Evolutionary conservation across 495 filamentous ascomycete genomes (phyloP).

Genomic region (Lentithecium fluviatile): DNA sequence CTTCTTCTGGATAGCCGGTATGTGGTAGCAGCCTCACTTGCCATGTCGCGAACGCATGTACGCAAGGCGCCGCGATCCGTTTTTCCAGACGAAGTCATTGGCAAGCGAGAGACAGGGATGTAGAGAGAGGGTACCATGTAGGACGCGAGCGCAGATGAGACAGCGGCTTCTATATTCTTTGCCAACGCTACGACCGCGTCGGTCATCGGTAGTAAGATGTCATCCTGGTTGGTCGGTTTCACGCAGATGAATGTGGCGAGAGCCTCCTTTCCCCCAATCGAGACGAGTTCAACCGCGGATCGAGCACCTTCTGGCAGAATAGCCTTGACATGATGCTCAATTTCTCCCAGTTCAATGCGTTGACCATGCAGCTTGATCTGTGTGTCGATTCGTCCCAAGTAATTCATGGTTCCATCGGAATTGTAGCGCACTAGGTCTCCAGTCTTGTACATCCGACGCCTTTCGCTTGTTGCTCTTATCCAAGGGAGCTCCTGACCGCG

Average conservation of each 20-base stretch:
- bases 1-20: too few species aligned
- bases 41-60: neutral
- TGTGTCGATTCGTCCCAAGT: slow-evolving; percentile 47
- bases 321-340: slow-evolving; percentile 39
- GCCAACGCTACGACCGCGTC: slow-evolving; percentile 9
- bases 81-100: slow-evolving; percentile 22
- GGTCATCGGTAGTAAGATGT: slow-evolving; percentile 9
- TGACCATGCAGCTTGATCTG: slow-evolving; percentile 53
- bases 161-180: slow-evolving; percentile 16
- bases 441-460: slow-evolving; percentile 41
- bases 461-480: slow-evolving; percentile 4
- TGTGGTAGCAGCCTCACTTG: too few species aligned
- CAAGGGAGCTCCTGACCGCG: neutral
- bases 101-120: slow-evolving; percentile 21
- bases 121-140: slow-evolving; percentile 31
- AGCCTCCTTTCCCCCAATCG: slow-evolving; percentile 44
- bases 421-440: slow-evolving; percentile 44
- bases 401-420: slow-evolving; percentile 45
- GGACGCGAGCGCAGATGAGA: slow-evolving; percentile 2
- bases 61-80: slow-evolving; percentile 20
- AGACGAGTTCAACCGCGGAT: slow-evolving; percentile 27
- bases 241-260: slow-evolving; percentile 15
- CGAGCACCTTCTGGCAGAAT: slow-evolving; percentile 9
- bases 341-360: slow-evolving; percentile 50
- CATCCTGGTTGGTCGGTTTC: neutral